Percentiles rank a stretch among this genome's conserved stretches.
Evolutionary conservation across 2,329 filamentous ascomycete genomes (phyloP).

Genomic region (Venturia pyrina): DNA sequence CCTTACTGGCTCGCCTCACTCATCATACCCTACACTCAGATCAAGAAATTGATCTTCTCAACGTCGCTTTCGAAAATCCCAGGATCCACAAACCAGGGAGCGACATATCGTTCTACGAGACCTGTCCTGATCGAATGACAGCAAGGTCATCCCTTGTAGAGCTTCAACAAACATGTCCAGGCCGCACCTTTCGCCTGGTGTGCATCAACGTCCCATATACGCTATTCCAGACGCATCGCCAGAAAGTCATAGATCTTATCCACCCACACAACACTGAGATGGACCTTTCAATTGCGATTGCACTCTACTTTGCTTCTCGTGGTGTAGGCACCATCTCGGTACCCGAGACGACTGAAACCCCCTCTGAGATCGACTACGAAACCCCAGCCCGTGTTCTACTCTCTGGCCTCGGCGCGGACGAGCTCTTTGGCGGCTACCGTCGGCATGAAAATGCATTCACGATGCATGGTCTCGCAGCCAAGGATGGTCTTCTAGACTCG

Average conservation of each 20-base stretch:
- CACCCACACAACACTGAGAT: conserved; percentile 95
- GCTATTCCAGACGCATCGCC: conserved; percentile 60
- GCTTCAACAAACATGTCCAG: conserved; percentile 57
- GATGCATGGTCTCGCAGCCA: conserved; percentile 48
- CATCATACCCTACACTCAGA: conserved; percentile 69
- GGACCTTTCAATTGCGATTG: conserved; percentile 89
- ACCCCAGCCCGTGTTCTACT: conserved; percentile 74
- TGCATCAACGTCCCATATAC: conserved; percentile 74
- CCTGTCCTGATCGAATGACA: conserved; percentile 83
- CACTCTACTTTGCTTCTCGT: conserved; percentile 88
- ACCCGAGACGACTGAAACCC: conserved; percentile 15
- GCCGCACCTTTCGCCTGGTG: conserved; percentile 72
- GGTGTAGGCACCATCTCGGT: conserved; percentile 48
- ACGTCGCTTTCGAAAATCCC: conserved; percentile 97
- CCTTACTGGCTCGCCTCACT: conserved; percentile 68
- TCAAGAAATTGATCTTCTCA: conserved; percentile 68
- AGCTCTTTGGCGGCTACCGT: conserved; percentile 88
- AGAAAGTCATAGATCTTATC: conserved; percentile 66
- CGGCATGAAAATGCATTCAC: conserved; percentile 71
- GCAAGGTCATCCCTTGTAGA: conserved; percentile 74
- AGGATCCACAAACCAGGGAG: conserved; percentile 35
- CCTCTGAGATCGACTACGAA: conserved; percentile 37
- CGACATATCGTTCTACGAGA: conserved; percentile 53
- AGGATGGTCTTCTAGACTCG: conserved; percentile 62
- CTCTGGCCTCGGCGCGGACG: conserved; percentile 89